Base-by-base conservation (phyloP, 306 rosid genomes). In the Phaseolus lunatus region DNA sequence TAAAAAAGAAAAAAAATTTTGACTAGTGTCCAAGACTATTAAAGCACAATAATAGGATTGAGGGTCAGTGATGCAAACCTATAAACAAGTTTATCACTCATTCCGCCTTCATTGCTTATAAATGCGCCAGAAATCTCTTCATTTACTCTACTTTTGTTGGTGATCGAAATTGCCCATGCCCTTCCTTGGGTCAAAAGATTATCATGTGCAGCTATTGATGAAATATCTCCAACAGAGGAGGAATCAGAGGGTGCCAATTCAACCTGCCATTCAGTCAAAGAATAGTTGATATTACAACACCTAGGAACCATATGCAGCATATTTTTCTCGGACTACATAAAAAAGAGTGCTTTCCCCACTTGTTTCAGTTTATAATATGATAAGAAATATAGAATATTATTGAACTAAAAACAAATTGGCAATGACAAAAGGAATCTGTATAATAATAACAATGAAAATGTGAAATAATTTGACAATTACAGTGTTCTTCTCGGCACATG, bases 121-220 rank as follows among this genome's bases (percentile, higher is more conserved):
- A 90, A 88, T 22, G 69, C 63, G 80, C 80, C 80, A 20, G 80
- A 87, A 44, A 95, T 86, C 82, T 88, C 97, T 77, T 89, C 97
- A 83, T 85, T 89, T 52, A 89, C 67, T 41, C 87, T 12, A 84
- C 84, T 84, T 86, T 82, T 92, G 70, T 85, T 83, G n/a, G 92
- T 81, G 44, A 92, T 89, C 54, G 93, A 89, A 80, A 95, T 87
- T 64, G 92, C 93, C 98, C 98, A 90, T 4, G 96, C 93, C 59
- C 85, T 86, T 85, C 98, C 97, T 63, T 64, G 63, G 72, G 87
- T 88, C 76, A 92, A 87, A 84, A 89, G 73, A 81, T 61, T 66
- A 84, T 77, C 67, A 49, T 71, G 43, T 54, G 70, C 73, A 78
- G 70, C 56, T 15, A 82, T 33, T 16, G 90, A 73, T 18, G 88